Conservation (phyloP, 495 filamentous ascomycete genomes). For the Neurospora cerealis region DNA sequence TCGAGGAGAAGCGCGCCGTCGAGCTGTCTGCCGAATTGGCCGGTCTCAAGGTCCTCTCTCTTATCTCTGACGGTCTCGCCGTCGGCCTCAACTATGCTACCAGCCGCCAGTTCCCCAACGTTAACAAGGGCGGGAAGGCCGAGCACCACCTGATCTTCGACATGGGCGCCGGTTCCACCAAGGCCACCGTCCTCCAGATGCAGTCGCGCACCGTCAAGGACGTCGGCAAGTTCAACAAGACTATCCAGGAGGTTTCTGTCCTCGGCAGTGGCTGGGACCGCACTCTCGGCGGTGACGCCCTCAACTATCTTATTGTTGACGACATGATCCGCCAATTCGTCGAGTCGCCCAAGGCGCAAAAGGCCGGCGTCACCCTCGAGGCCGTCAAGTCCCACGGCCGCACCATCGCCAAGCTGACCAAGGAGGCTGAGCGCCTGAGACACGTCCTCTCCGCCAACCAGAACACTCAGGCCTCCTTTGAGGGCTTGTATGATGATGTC, state of each 20-base stretch:
- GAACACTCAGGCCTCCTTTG: constrained; percentile 69
- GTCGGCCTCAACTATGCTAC: constrained; percentile 95
- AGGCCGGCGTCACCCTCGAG: constrained; percentile 46
- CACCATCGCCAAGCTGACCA: constrained; percentile 77
- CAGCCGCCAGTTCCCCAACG: constrained; percentile 72
- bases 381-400: constrained; percentile 66
- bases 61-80: constrained; percentile 85
- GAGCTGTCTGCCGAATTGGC: constrained; percentile 76
- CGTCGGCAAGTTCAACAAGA: constrained; percentile 90
- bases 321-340: constrained; percentile 78
- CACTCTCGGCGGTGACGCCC: constrained; percentile 77
- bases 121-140: constrained; percentile 76
- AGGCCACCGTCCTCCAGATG: constrained; percentile 85
- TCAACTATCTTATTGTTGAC: constrained; percentile 79
- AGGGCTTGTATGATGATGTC: constrained; percentile 80
- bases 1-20: constrained; percentile 77
- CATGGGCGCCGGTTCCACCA: constrained; percentile 96
- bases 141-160: constrained; percentile 93
- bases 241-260: constrained; percentile 83
- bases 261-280: constrained; percentile 82
- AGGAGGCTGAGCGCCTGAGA: constrained; percentile 78
- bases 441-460: constrained; percentile 91
- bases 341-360: constrained; percentile 59
- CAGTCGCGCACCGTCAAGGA: constrained; percentile 86
- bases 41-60: constrained; percentile 70